Base-by-base conservation (phyloP, 2,329 filamentous ascomycete species). In the Camptophora hylomeconis region DNA sequence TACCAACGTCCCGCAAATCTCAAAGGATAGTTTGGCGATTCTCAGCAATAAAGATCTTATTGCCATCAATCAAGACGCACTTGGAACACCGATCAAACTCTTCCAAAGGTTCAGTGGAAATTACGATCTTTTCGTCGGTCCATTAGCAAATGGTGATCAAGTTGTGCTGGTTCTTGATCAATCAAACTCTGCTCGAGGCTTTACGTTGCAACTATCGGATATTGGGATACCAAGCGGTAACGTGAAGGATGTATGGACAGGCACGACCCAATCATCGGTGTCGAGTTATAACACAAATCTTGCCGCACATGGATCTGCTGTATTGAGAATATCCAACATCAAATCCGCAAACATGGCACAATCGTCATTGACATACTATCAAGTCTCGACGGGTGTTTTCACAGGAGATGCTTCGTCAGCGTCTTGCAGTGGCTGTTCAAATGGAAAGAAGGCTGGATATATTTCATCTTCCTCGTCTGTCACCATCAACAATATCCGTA, bases 1-100 rank as follows among this genome's bases (percentile, higher is more conserved):
- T 2, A 44, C 40, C 12, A 32, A 32, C 11, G 30, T 43, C 13
- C 14, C 26, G 5, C 13, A 20, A 7, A 39, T 48, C 25, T 41
- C 41, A 8, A 26, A 30, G 9, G 31, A 36, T 5, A 44, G 43
- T 3, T 27, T 36, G 12, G 30, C 33, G 13, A 45, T 56, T 25
- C 35, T 59, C 30, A 38, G 40, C 2, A 60, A 58, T 41, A 50
- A 47, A 28, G 54, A 52, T 11, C 40, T 57, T 11, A 54, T 58
- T 15, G 52, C 52, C 3, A 51, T 58, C 36, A 57, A 58, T 29
- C 56, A 59, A 35, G 55, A 59, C 32, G 30, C 48, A 2, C 43
- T 55, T 4, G 54, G 47, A 0, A 43, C 51, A 21, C 56, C 54
- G 26, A 51, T 54, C 5, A 48, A 43, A 14, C 46, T 60, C 8